Conservation (phyloP, 768 basidiomycete genomes). For the Kwoniella dejecticola region DNA sequence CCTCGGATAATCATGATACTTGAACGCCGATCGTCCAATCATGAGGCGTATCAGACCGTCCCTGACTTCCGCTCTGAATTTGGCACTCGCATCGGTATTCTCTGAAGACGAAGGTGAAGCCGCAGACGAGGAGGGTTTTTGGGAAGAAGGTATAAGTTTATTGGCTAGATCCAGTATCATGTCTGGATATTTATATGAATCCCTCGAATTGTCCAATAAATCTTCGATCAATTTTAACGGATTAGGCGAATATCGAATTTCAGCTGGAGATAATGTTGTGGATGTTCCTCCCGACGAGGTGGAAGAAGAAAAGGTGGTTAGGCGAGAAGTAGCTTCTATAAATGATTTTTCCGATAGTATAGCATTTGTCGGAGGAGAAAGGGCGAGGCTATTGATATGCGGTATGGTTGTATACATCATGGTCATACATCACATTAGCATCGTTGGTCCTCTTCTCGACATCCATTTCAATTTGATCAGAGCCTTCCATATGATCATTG, state of each 20-base stretch:
- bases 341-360: constrained; percentile 78
- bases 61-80: constrained; percentile 60
- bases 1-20: constrained; percentile 73
- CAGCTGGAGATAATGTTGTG: constrained; percentile 76
- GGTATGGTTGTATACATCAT: too few species aligned
- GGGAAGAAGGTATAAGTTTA: too few species aligned
- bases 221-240: constrained; percentile 81
- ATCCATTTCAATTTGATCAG: too few species aligned
- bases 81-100: too few species aligned
- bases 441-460: too few species aligned
- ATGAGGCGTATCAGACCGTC: constrained; percentile 72
- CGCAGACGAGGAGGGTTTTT: too few species aligned
- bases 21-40: constrained; percentile 84
- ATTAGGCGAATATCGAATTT: constrained; percentile 88
- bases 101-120: too few species aligned
- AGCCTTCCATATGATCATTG: too few species aligned
- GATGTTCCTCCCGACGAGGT: too few species aligned
- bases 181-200: constrained; percentile 88
- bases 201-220: constrained; percentile 78
- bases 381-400: too few species aligned
- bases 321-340: constrained; percentile 94
- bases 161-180: constrained; percentile 85
- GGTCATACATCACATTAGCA: constrained; percentile 76
- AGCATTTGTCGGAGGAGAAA: constrained; percentile 64
- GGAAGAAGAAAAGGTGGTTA: constrained; percentile 74